phyloP scores from a whole-genome alignment of 352 stramenopile genomes.

The Globisporangium orthogonon region DNA sequence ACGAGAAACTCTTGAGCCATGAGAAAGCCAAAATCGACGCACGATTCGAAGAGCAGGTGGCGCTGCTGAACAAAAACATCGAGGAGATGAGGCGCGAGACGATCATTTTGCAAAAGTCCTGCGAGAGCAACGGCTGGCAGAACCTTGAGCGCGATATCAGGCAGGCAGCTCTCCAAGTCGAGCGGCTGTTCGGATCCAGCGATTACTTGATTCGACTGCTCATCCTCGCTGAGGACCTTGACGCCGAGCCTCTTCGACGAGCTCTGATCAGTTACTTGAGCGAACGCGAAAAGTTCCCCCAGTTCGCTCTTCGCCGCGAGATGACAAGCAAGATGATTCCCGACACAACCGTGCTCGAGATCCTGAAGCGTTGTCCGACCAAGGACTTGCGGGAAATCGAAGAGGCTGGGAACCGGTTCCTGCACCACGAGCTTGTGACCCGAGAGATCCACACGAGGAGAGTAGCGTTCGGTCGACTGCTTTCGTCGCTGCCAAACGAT shows the following conservation, averaged over 20 bases:
- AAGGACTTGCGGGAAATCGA: conserved; percentile 48
- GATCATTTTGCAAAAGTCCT: conserved; percentile 37
- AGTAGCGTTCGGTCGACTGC: conserved; percentile 43
- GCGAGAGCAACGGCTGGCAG: conserved; percentile 42
- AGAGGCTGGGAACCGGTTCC: conserved; percentile 31
- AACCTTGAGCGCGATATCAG: conserved; percentile 53
- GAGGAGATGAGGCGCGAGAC: conserved; percentile 38
- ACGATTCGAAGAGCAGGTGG: conserved; percentile 48
- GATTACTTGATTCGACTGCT: conserved; percentile 67
- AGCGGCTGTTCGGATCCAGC: conserved; percentile 62
- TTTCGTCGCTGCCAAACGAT: conserved; percentile 51
- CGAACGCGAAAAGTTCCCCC: conserved; percentile 31
- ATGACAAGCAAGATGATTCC: conserved; percentile 70
- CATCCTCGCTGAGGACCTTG: conserved; percentile 68
- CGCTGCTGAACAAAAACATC: conserved; percentile 26
- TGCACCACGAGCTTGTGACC: conserved; percentile 46
- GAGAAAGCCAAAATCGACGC: conserved; percentile 59
- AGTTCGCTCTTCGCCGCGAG: conserved; percentile 64
- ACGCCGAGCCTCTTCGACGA: conserved; percentile 44
- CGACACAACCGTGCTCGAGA: conserved; percentile 53
- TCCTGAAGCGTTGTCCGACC: conserved; percentile 49
- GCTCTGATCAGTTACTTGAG: conserved; percentile 54
- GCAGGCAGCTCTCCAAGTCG: conserved; percentile 43
- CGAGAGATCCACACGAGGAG: conserved; percentile 62
- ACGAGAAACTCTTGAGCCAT: conserved; percentile 40